phyloP scores from a whole-genome alignment of 2,329 filamentous ascomycete genomes.

The Paecilomyces variotii region DNA sequence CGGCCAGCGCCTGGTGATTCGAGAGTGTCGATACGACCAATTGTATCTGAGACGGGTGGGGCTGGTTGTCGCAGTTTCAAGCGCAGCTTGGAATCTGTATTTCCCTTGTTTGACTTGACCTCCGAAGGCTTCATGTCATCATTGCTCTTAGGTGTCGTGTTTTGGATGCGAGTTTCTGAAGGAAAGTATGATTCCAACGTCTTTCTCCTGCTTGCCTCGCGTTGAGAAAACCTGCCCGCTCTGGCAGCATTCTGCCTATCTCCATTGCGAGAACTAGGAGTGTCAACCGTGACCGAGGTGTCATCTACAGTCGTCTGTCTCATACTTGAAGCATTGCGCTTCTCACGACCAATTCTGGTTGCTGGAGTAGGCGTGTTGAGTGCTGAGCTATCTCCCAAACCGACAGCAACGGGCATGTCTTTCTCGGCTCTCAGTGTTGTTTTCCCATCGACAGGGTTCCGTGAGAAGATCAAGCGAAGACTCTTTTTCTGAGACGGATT shows the following conservation, averaged over 20 bases:
- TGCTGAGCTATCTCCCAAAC: not conserved
- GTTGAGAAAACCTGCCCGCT: not conserved
- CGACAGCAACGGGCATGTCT: not conserved
- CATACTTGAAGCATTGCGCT: not conserved
- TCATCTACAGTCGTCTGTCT: not conserved
- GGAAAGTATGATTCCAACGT: constrained; percentile 1
- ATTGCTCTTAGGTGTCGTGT: not conserved
- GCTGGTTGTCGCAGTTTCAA: not conserved
- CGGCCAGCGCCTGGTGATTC: not conserved
- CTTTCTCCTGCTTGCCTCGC: not conserved
- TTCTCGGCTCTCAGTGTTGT: not conserved
- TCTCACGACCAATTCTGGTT: not conserved
- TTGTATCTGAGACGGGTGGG: not conserved
- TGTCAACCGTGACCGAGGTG: not conserved
- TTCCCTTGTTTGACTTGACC: not conserved
- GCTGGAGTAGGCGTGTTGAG: not conserved
- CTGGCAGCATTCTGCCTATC: not conserved
- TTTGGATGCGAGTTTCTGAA: not conserved
- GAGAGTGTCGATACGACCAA: not conserved
- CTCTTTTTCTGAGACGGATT: not conserved
- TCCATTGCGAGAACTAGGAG: not conserved
- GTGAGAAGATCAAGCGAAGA: not conserved
- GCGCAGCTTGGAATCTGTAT: not conserved
- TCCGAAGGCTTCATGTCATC: not conserved
- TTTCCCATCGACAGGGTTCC: not conserved